These are phyloP conservation scores for Dictyostelium citrinum DNA, from an alignment of 78 protist species.

Conservation along the genomic window DNA sequence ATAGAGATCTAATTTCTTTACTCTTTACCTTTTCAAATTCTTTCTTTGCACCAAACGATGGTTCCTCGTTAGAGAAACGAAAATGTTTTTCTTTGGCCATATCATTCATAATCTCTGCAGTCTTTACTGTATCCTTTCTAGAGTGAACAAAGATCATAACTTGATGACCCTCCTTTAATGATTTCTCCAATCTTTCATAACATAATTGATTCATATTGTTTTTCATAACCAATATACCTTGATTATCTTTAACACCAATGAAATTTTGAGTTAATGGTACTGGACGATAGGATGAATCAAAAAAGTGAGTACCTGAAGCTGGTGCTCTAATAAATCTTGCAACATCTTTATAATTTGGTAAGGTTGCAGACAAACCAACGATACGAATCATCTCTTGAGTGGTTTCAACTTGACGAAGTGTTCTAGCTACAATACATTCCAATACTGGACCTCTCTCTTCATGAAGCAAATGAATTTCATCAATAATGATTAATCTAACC, in stretches of 20 bases:
- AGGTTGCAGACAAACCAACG: slow-evolving; percentile 99
- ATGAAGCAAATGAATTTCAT: slow-evolving; percentile 98
- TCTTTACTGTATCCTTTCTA: slow-evolving; percentile 93
- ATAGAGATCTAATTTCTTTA: slow-evolving; percentile 75
- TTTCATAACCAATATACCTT: not conserved
- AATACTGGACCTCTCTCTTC: slow-evolving; percentile 99
- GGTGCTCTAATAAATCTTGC: slow-evolving; percentile 95
- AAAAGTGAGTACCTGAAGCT: slow-evolving; percentile 90
- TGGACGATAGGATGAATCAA: slow-evolving; percentile 95
- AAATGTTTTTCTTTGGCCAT: slow-evolving; percentile 64
- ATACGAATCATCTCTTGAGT: slow-evolving; percentile 97
- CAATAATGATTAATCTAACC: slow-evolving; percentile 95
- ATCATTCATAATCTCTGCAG: slow-evolving; percentile 86
- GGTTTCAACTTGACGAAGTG: slow-evolving; percentile 94
- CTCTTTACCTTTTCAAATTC: slow-evolving; percentile 61
- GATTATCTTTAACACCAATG: slow-evolving; percentile 91
- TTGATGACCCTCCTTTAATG: slow-evolving; percentile 86
- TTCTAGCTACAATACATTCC: slow-evolving; percentile 96
- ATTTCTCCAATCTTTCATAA: slow-evolving; percentile 79
- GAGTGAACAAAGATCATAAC: slow-evolving; percentile 98
- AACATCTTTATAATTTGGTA: slow-evolving; percentile 99
- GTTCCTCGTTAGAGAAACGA: not conserved
- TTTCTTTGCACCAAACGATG: not conserved
- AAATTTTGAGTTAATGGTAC: slow-evolving; percentile 95
- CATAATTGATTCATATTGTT: slow-evolving; percentile 83